These are phyloP conservation scores for Massarina eburnea DNA, from an alignment of 2,329 filamentous ascomycete species.

Conservation along the genomic window DNA sequence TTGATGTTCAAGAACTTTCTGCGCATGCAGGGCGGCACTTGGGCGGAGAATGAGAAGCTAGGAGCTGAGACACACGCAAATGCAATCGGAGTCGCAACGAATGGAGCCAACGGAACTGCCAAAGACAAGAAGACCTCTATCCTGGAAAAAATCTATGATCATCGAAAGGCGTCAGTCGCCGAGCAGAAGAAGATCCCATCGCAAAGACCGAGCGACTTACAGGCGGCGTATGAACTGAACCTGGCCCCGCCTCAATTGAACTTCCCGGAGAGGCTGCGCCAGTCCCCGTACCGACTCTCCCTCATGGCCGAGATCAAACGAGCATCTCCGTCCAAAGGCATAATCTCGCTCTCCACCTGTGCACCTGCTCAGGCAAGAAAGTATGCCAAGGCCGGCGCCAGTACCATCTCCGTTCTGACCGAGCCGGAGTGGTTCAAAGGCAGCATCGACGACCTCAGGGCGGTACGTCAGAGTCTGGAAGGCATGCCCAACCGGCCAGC, in stretches of 20 bases:
- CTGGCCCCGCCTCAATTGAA: conserved; percentile 81
- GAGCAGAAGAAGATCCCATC: conserved; percentile 85
- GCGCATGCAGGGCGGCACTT: conserved; percentile 83
- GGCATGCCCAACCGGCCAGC: conserved; percentile 91
- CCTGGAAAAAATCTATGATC: conserved; percentile 84
- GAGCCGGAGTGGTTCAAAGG: conserved; percentile 99
- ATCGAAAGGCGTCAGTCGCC: conserved; percentile 73
- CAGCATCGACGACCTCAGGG: conserved; percentile 87
- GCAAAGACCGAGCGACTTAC: conserved; percentile 77
- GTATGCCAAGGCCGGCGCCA: conserved; percentile 92
- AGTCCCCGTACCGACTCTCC: conserved; percentile 84
- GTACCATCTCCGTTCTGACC: conserved; percentile 96
- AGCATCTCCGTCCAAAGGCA: conserved; percentile 92
- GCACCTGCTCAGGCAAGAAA: conserved; percentile 87
- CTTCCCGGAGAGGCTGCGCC: conserved; percentile 75
- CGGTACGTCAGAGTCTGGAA: conserved; percentile 84
- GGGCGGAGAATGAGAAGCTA: conserved; percentile 74
- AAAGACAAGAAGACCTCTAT: conserved; percentile 76
- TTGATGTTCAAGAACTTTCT: conserved; percentile 93
- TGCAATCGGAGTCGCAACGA: conserved; percentile 34
- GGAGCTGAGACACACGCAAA: conserved; percentile 37
- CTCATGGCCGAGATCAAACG: conserved; percentile 98
- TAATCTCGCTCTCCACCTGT: conserved; percentile 84
- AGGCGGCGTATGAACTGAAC: conserved; percentile 82
- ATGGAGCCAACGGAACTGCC: conserved; percentile 24